These are phyloP conservation scores for Mycena indigotica DNA, from an alignment of 768 basidiomycete species.

Conservation along the genomic window DNA sequence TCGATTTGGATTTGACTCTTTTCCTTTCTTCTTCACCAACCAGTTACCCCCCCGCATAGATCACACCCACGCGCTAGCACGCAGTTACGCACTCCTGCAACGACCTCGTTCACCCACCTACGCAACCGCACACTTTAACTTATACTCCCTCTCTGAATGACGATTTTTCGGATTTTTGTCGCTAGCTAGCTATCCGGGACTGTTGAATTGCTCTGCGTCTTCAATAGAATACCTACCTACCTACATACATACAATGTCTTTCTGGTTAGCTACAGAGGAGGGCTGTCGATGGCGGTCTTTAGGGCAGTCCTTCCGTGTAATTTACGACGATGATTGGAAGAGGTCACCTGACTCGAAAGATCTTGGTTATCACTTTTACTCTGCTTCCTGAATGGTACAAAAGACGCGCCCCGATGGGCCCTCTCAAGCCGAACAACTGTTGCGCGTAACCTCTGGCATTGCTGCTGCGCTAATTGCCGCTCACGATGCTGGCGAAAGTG, in stretches of 20 bases:
- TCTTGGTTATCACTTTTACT: not conserved
- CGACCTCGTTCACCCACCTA: too few relatives aligned
- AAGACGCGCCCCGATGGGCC: slow-evolving; percentile 48
- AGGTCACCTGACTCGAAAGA: not conserved
- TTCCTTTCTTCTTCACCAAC: not conserved
- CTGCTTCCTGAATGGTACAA: slow-evolving; percentile 13
- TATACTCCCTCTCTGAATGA: not conserved
- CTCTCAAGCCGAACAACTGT: slow-evolving; percentile 87
- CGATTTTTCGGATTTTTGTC: not conserved
- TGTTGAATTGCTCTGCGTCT: not conserved
- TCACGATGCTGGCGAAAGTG: slow-evolving; percentile 72
- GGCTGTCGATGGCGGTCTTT: not conserved
- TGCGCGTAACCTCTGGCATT: slow-evolving; percentile 92
- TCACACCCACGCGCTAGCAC: not conserved
- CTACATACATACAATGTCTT: too few relatives aligned
- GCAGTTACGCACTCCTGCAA: not conserved
- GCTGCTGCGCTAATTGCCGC: slow-evolving; percentile 92
- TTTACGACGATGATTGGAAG: slow-evolving; percentile 13
- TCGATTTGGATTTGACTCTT: not conserved
- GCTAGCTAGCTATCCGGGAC: not conserved
- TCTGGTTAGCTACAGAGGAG: not conserved
- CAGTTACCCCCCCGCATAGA: not conserved
- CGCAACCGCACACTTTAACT: too few relatives aligned
- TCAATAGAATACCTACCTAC: too few relatives aligned
- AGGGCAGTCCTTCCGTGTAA: slow-evolving; percentile 12